Percentiles rank a stretch among this genome's conserved stretches.
Conservation (phyloP, 257 asterid species). For the Solanum ossicruentum region DNA sequence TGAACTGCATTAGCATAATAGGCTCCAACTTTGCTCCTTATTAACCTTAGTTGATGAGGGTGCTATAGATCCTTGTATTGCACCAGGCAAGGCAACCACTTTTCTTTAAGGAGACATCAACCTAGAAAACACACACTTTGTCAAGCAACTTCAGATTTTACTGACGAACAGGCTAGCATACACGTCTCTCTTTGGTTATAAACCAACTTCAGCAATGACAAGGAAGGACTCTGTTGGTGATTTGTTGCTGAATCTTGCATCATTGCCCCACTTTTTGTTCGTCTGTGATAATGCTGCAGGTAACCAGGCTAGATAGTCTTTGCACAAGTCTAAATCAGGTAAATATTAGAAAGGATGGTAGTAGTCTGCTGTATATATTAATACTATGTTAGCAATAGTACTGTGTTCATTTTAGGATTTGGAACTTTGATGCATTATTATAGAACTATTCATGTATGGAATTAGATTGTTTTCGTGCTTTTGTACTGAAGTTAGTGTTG, state of each 20-base stretch:
- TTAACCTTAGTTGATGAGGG: not conserved
- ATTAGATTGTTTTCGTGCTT: not conserved
- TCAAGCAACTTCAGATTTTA: conserved; percentile 91
- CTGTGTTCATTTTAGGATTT: not conserved
- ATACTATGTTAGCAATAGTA: not conserved
- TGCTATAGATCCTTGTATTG: not conserved
- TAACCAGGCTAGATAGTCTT: conserved; percentile 45
- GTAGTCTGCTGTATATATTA: conserved; percentile 1
- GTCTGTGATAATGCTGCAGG: conserved; percentile 41
- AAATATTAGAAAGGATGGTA: not conserved
- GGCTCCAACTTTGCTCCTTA: not conserved
- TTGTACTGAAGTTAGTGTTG: not conserved
- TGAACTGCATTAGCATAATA: not conserved
- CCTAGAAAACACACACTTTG: conserved; percentile 91
- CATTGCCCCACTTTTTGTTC: conserved; percentile 85
- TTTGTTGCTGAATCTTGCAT: conserved; percentile 65
- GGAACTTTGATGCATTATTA: not conserved
- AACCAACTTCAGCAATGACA: conserved; percentile 39
- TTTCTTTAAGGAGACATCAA: conserved; percentile 84
- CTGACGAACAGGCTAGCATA: conserved; percentile 77
- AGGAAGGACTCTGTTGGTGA: conserved; percentile 88
- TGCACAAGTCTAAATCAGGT: not conserved
- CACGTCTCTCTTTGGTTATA: conserved; percentile 17
- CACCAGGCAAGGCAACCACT: conserved; percentile 84
- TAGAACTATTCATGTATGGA: not conserved